phyloP scores from a whole-genome alignment of 2,329 filamentous ascomycete genomes.

The Penicillium occitanis region DNA sequence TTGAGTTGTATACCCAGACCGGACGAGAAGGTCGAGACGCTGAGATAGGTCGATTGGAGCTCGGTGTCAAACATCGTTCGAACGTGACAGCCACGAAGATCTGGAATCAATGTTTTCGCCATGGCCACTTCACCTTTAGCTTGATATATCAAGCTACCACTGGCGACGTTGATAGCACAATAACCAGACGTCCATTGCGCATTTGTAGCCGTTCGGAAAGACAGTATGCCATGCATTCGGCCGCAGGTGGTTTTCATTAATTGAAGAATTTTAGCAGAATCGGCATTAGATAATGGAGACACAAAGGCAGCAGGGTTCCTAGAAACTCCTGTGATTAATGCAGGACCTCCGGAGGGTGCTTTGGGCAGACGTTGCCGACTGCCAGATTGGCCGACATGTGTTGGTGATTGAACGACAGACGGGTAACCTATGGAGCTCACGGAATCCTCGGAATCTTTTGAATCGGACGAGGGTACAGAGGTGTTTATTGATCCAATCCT shows the following conservation, averaged over 20 bases:
- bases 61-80: conserved; percentile 50
- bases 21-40: conserved; percentile 50
- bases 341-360: conserved; percentile 29
- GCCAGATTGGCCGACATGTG: conserved; percentile 34
- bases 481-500: conserved; percentile 45
- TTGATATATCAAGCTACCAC: conserved; percentile 52
- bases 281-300: conserved; percentile 43
- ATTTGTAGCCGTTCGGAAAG: conserved; percentile 46
- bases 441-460: conserved; percentile 41
- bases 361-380: conserved; percentile 38
- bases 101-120: conserved; percentile 51
- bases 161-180: conserved; percentile 53
- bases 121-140: conserved; percentile 51
- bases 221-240: conserved; percentile 55
- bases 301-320: conserved; percentile 33
- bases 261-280: conserved; percentile 50
- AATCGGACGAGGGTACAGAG: conserved; percentile 29
- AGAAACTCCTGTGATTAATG: conserved; percentile 29
- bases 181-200: conserved; percentile 52
- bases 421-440: conserved; percentile 49
- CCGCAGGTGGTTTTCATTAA: conserved; percentile 55
- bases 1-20: conserved; percentile 49
- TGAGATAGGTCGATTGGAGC: conserved; percentile 48
- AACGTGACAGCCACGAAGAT: conserved; percentile 51
- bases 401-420: conserved; percentile 47